Evolutionary conservation across 768 basidiomycete species (phyloP), one percentile per base, ranked within the genome.

Genomic region (Baorangia bicolor): DNA sequence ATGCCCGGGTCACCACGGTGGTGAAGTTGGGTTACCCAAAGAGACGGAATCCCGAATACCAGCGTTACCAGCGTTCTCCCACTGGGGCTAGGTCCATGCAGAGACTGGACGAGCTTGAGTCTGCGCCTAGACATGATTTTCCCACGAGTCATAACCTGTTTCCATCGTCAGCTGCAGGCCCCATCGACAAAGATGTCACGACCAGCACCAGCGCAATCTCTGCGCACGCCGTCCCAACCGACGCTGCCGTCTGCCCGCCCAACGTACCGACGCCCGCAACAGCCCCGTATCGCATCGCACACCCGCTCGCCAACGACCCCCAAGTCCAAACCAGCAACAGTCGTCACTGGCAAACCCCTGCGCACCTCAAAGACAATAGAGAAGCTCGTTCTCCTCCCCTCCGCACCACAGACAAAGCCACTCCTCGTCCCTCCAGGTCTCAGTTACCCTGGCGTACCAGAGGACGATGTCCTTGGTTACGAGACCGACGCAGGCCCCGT

Each of bases 361-460:
- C 82, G 95, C 39, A 89, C 92, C 1, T 92, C 92, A 14, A 98
- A 97, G 74, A 94, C 90, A 0, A 89, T 87, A 1, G 92, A 95
- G 63, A 92, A 91, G 65, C 89, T 94, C 55, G 94, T 98, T 14
- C 79, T 92, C 18, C 81, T 98, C 8, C 94, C 94, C 0, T 92
- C 92, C 37, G 93, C 86, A 27, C 92, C 93, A 1, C 94, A 98
- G 69, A 92, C 92, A 0, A 85, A 83, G 53, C 88, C 92, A 1
- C 80, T 86, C 9, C 67, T 65, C 23, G 69, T 68, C 10, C 44
- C 53, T 3, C 61, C 58, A 1, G 64, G 56, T 3, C 12, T 45
- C 21, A 43, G 52, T 16, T 63, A 62, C 35, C 58, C 67, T 2
- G 55, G 48, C 3, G 57, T 54, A 39, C 55, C 54, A 34, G 82